Conservation (phyloP, 2,329 filamentous ascomycete species). For the Coniochaeta ligniaria region DNA sequence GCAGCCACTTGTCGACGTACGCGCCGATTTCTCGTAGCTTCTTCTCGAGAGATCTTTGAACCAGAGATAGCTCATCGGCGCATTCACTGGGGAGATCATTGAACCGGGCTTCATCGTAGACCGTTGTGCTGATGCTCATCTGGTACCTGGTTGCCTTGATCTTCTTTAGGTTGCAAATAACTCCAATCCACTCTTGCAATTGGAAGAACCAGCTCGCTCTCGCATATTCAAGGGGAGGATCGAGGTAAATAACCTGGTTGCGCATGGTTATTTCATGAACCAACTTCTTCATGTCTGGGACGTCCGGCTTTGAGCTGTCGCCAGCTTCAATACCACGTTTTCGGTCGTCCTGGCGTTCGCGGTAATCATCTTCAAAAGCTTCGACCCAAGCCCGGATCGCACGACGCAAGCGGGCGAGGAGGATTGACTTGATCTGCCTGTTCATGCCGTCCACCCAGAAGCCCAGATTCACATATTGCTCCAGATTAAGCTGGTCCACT, state of each 20-base stretch:
- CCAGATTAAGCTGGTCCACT: slow-evolving; percentile 92
- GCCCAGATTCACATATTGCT: slow-evolving; percentile 89
- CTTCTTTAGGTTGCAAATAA: slow-evolving; percentile 86
- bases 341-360: slow-evolving; percentile 36
- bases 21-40: slow-evolving; percentile 72
- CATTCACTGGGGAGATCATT: slow-evolving; percentile 79
- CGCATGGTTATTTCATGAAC: slow-evolving; percentile 95
- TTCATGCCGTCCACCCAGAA: slow-evolving; percentile 90
- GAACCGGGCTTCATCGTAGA: slow-evolving; percentile 66
- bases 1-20: slow-evolving; percentile 97
- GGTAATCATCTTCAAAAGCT: slow-evolving; percentile 63
- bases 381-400: slow-evolving; percentile 84
- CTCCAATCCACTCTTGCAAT: slow-evolving; percentile 86
- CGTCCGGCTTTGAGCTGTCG: slow-evolving; percentile 37
- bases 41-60: slow-evolving; percentile 76
- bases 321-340: slow-evolving; percentile 39
- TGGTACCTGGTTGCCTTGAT: slow-evolving; percentile 95
- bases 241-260: slow-evolving; percentile 94
- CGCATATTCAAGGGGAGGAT: slow-evolving; percentile 86
- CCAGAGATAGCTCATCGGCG: slow-evolving; percentile 68
- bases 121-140: slow-evolving; percentile 66
- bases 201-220: slow-evolving; percentile 90
- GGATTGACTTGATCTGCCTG: slow-evolving; percentile 69
- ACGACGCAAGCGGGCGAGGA: slow-evolving; percentile 74
- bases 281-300: slow-evolving; percentile 63